These are phyloP conservation scores for Pleurotus salmoneostramineus DNA, from an alignment of 768 basidiomycete species.

Conservation along the genomic window DNA sequence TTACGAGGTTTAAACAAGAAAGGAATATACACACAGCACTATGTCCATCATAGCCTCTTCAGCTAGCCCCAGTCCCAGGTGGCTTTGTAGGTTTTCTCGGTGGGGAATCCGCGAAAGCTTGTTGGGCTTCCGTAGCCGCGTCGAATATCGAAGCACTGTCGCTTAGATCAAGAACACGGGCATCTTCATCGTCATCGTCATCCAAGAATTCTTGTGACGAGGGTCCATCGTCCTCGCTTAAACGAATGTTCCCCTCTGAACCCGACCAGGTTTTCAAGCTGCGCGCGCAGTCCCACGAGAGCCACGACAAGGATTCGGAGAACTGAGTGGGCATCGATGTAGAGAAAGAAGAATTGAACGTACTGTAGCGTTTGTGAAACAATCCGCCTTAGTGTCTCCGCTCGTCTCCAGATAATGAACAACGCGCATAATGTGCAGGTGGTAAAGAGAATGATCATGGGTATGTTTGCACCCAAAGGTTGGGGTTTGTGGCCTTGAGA, in stretches of 20 bases:
- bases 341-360: conserved; percentile 21
- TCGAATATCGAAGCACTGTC: not conserved
- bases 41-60: no score
- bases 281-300: no score
- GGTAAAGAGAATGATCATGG: conserved; percentile 52
- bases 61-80: not conserved
- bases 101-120: conserved; percentile 1
- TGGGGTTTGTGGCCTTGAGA: conserved; percentile 56
- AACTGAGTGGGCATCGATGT: no score
- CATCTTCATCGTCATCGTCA: conserved; percentile 53
- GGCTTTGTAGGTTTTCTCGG: not conserved
- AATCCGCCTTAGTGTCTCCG: conserved; percentile 48
- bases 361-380: conserved; percentile 54
- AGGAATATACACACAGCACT: no score
- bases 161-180: not conserved
- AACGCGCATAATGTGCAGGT: conserved; percentile 52
- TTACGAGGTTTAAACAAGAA: no score
- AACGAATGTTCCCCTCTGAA: conserved; percentile 55
- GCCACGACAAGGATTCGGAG: no score
- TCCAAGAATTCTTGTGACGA: conserved; percentile 64
- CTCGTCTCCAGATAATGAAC: conserved; percentile 62
- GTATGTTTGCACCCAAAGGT: conserved; percentile 55
- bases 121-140: not conserved
- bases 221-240: conserved; percentile 70
- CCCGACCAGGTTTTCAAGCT: conserved; percentile 57